These are phyloP conservation scores for Aspergillus cristatus DNA, from an alignment of 495 filamentous ascomycete species.

Conservation along the genomic window DNA sequence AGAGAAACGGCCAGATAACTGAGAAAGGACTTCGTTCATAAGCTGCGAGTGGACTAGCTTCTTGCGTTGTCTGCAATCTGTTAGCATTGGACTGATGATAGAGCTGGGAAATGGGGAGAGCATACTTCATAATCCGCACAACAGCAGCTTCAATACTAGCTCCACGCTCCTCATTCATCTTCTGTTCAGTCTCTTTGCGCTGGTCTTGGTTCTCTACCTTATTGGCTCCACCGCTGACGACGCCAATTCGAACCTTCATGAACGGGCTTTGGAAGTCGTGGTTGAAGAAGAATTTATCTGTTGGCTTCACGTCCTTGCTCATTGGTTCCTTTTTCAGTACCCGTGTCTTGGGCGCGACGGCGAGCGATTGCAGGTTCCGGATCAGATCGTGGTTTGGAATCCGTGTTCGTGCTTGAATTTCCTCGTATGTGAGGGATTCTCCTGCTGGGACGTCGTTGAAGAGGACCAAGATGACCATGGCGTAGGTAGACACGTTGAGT, in stretches of 20 bases:
- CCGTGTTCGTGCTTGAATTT: conserved; percentile 72
- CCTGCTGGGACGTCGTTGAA: conserved; percentile 72
- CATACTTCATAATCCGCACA: conserved; percentile 94
- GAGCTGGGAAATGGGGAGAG: conserved; percentile 6
- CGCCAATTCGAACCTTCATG: conserved; percentile 77
- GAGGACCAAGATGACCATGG: conserved; percentile 78
- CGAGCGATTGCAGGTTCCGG: conserved; percentile 74
- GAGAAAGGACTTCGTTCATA: conserved; percentile 73
- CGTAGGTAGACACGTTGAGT: conserved; percentile 85
- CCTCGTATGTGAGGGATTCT: conserved; percentile 65
- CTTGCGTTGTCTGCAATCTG: conserved; percentile 69
- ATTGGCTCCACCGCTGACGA: conserved; percentile 56
- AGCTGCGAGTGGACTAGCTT: conserved; percentile 70
- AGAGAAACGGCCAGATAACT: conserved; percentile 70
- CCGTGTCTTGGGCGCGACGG: conserved; percentile 75
- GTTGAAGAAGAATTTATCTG: conserved; percentile 82
- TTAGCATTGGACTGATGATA: conserved; percentile 11
- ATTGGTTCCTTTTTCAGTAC: conserved; percentile 77
- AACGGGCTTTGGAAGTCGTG: conserved; percentile 71
- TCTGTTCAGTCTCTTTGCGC: conserved; percentile 77
- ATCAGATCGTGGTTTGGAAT: conserved; percentile 73
- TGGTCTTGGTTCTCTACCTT: conserved; percentile 82
- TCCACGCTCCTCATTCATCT: conserved; percentile 69
- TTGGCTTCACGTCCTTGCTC: conserved; percentile 68
- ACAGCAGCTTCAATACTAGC: conserved; percentile 80